phyloP scores from a whole-genome alignment of 2,329 filamentous ascomycete genomes.

The Monosporascus sp. region DNA sequence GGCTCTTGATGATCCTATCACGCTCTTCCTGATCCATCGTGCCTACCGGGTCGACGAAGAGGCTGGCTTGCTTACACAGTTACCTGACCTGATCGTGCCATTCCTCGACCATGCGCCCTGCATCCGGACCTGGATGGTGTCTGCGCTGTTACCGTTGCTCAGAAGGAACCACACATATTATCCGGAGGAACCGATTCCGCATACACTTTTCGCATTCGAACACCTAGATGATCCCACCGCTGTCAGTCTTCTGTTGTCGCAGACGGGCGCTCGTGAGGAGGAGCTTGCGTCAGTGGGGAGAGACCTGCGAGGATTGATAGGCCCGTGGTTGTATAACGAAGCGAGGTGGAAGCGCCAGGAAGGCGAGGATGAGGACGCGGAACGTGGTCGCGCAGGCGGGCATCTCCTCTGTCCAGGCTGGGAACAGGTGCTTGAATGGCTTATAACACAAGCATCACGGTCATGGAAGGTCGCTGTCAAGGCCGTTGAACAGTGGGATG shows the following conservation, averaged over 20 bases:
- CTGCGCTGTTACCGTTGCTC: slow-evolving; percentile 62
- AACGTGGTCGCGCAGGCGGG: slow-evolving; percentile 17
- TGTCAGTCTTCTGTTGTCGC: slow-evolving; percentile 56
- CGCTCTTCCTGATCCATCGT: slow-evolving; percentile 62
- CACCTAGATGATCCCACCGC: slow-evolving; percentile 53
- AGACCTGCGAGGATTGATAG: slow-evolving; percentile 63
- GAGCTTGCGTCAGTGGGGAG: slow-evolving; percentile 45
- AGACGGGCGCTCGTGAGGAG: slow-evolving; percentile 41
- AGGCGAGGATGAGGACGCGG: slow-evolving; percentile 12
- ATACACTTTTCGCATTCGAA: slow-evolving; percentile 60
- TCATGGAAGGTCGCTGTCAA: slow-evolving; percentile 59
- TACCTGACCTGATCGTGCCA: slow-evolving; percentile 62
- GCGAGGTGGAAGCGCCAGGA: slow-evolving; percentile 46
- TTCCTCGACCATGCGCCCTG: slow-evolving; percentile 59
- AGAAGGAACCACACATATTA: slow-evolving; percentile 68
- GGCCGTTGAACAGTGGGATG: slow-evolving; percentile 67
- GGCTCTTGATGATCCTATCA: slow-evolving; percentile 49
- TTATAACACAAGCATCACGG: slow-evolving; percentile 52
- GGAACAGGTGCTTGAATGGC: slow-evolving; percentile 65
- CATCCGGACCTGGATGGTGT: slow-evolving; percentile 64
- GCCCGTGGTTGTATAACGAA: slow-evolving; percentile 68
- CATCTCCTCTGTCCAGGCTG: slow-evolving; percentile 53
- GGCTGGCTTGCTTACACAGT: slow-evolving; percentile 64
- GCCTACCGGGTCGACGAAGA: slow-evolving; percentile 65
- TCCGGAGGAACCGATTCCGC: slow-evolving; percentile 39